Conservation (phyloP, 257 asterid species). For the Przewalskia tangutica region DNA sequence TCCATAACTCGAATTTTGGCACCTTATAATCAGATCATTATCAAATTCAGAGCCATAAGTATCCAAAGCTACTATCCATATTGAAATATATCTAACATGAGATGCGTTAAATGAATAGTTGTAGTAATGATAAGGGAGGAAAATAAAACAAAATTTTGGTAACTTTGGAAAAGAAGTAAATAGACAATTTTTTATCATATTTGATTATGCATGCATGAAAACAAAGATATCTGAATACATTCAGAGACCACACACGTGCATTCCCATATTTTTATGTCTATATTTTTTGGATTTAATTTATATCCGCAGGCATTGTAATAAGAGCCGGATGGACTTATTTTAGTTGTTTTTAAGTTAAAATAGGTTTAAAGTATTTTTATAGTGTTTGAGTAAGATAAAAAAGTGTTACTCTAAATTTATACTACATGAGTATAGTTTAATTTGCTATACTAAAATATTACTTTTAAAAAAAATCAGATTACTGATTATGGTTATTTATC, state of each 20-base stretch:
- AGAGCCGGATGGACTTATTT: background rate
- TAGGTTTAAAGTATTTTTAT: too few relatives aligned
- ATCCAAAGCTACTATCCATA: conserved; percentile 9
- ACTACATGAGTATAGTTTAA: background rate
- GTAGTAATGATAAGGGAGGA: background rate
- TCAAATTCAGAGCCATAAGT: conserved; percentile 6
- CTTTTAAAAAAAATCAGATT: background rate
- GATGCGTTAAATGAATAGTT: background rate
- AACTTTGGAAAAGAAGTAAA: background rate
- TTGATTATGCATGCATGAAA: background rate
- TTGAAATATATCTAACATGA: background rate
- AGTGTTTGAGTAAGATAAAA: too few relatives aligned
- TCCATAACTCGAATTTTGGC: background rate
- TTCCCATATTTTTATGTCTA: conserved; percentile 9
- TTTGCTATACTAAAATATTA: background rate
- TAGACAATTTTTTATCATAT: background rate
- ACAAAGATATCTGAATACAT: background rate
- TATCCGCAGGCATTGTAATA: background rate
- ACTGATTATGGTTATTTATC: background rate
- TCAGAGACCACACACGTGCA: conserved; percentile 14
- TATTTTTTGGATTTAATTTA: background rate
- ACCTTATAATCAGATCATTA: background rate
- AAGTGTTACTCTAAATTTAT: background rate
- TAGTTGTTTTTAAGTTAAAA: too few relatives aligned
- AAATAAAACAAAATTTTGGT: background rate